phyloP scores from a whole-genome alignment of 331 rosid species.

The Phaseolus coccineus region DNA sequence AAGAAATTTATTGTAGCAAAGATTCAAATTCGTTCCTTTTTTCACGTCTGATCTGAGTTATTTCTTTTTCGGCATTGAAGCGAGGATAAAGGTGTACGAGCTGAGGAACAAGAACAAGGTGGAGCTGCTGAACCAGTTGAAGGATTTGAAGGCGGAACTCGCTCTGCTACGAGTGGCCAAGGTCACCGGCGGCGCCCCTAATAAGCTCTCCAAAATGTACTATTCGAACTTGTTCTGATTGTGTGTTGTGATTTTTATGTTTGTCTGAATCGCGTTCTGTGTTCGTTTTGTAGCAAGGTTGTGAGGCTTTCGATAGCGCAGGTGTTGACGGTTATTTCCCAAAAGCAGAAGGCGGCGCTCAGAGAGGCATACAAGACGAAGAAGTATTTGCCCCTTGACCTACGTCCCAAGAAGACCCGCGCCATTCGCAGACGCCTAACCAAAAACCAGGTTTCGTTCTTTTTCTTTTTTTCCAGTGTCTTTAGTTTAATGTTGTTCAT shows the following conservation, averaged over 20 bases:
- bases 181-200: slow-evolving; percentile 95
- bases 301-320: slow-evolving; percentile 90
- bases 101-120: slow-evolving; percentile 71
- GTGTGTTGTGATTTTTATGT: neutral
- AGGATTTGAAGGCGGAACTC: slow-evolving; percentile 92
- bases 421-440: slow-evolving; percentile 69
- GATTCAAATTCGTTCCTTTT: neutral
- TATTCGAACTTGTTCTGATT: neutral
- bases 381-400: slow-evolving; percentile 86
- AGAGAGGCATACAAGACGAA: slow-evolving; percentile 84
- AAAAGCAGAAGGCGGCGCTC: slow-evolving; percentile 85
- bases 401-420: slow-evolving; percentile 88
- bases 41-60: slow-evolving; percentile 21
- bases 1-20: neutral
- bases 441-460: slow-evolving; percentile 55
- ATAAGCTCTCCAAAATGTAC: slow-evolving; percentile 93
- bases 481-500: neutral
- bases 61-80: slow-evolving; percentile 32
- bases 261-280: neutral
- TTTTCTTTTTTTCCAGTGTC: neutral
- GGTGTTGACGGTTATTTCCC: slow-evolving; percentile 87
- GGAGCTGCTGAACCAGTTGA: slow-evolving; percentile 72
- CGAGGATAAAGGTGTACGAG: slow-evolving; percentile 92
- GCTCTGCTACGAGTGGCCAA: slow-evolving; percentile 89
- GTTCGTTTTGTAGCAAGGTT: slow-evolving; percentile 67